Percentiles rank a stretch among this genome's conserved stretches.
These are phyloP conservation scores for Sugiyamaella qingdaonensis DNA, from an alignment of 805 yeast genomes.

Conservation along the genomic window DNA sequence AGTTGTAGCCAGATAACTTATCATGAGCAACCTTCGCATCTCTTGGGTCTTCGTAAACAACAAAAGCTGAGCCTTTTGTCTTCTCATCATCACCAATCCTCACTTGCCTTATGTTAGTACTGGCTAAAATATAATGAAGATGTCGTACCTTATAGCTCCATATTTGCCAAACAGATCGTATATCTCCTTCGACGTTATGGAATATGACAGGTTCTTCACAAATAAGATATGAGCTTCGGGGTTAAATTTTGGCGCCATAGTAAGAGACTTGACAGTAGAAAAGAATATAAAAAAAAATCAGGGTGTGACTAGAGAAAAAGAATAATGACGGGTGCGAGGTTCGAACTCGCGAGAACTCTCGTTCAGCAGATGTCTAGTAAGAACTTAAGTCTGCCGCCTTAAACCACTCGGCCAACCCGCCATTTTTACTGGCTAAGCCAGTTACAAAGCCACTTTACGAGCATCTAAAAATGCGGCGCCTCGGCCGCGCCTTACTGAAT, in stretches of 20 bases:
- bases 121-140: background rate
- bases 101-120: constrained; percentile 38
- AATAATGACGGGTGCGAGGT: constrained; percentile 35
- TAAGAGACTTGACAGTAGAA: background rate
- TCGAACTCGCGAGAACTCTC: constrained; percentile 32
- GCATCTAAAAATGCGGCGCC: too few relatives aligned
- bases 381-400: constrained; percentile 37
- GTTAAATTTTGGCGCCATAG: background rate
- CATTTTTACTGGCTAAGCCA: constrained; percentile 11
- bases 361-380: constrained; percentile 31
- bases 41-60: constrained; percentile 46
- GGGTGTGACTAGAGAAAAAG: constrained; percentile 1
- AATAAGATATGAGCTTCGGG: constrained; percentile 37
- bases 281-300: background rate
- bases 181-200: constrained; percentile 42
- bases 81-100: constrained; percentile 40
- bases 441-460: background rate
- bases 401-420: constrained; percentile 38
- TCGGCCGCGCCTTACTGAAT: too few relatives aligned
- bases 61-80: constrained; percentile 50
- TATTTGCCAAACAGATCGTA: constrained; percentile 51
- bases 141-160: constrained; percentile 43
- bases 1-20: constrained; percentile 58
- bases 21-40: constrained; percentile 49
- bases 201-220: constrained; percentile 57